Base-by-base conservation (phyloP, 2,329 filamentous ascomycete genomes). In the Daldinia eschscholtzii region DNA sequence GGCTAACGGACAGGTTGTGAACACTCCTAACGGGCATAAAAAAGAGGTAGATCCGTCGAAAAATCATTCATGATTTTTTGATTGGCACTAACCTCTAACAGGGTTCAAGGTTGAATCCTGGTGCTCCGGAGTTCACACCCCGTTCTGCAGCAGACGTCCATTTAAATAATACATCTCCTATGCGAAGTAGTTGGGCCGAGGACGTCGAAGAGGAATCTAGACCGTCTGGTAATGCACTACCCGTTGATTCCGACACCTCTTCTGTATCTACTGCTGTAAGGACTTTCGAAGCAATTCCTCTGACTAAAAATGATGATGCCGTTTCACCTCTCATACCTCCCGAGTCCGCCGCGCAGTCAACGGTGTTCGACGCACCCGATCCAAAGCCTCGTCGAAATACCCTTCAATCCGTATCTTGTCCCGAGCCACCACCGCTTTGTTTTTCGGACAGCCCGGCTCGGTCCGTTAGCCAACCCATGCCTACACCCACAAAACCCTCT, bases 111-210 rank as follows among this genome's bases (percentile, higher is more conserved):
- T 79, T 88, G 73, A 88, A 89, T 77, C 87, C 87, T 35, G 80
- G 83, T 72, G 87, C 87, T 30, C 83, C 85, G 50, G 83, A 84
- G 60, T 89, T 89, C 68, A 88, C 85, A 1, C 86, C 87, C 55
- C 82, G 82, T 60, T 78, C 79, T 15, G 48, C 72, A 30, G 70
- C 74, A 63, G 65, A 73, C 37, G 68, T 68, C 28, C 61, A 72
- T 57, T 64, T 28, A 48, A 56, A 41, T 33, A 59, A 59, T 60
- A 55, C 67, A 4, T 65, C 70, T 37, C 68, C 74, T 26, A 68
- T 74, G 39, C 72, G 70, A 66, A 76, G 62, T 30, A 74, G 67
- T 64, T 72, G 76, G 76, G 76, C 76, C 33, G 77, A 78, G 55
- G 76, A 78, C 56, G 73, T 75, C 33, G 74, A 77, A 55, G 69